These are phyloP conservation scores for Trichoderma koningiopsis DNA, from an alignment of 2,329 filamentous ascomycete genomes.

Conservation along the genomic window DNA sequence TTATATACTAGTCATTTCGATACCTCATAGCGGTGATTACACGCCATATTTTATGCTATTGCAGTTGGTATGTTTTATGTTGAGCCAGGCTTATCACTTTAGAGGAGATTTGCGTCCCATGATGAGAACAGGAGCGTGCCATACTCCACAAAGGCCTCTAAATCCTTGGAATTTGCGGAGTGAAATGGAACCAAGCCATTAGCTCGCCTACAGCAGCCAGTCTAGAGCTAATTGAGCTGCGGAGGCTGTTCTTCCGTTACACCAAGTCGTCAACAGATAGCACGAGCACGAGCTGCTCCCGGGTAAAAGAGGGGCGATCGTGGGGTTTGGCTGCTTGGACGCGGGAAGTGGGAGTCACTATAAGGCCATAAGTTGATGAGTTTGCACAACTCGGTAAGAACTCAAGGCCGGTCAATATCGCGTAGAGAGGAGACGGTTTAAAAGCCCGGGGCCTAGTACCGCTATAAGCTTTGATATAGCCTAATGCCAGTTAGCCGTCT, in stretches of 20 bases:
- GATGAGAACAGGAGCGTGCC: neutral
- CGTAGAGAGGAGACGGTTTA: neutral
- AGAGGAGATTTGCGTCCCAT: neutral
- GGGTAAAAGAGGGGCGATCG: constrained; percentile 22
- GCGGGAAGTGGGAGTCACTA: neutral
- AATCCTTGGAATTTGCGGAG: neutral
- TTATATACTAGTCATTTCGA: too few species aligned
- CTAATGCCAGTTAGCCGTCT: constrained; percentile 14
- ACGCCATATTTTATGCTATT: neutral
- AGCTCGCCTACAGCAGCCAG: neutral
- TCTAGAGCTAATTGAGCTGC: neutral
- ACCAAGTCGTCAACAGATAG: neutral
- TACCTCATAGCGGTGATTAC: too few species aligned
- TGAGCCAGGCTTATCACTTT: neutral
- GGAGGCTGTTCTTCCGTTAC: neutral
- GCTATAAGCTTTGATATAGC: neutral
- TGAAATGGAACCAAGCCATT: neutral
- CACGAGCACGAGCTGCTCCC: neutral
- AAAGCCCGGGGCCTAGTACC: neutral
- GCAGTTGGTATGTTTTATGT: neutral
- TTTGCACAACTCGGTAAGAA: neutral
- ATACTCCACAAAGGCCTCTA: neutral
- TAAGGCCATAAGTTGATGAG: neutral
- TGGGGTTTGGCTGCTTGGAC: neutral
- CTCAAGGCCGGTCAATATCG: neutral